Evolutionary conservation across 2,329 filamentous ascomycete genomes (phyloP), one percentile per base, ranked within the genome.

Genomic region (Exophiala lecanii-corni): DNA sequence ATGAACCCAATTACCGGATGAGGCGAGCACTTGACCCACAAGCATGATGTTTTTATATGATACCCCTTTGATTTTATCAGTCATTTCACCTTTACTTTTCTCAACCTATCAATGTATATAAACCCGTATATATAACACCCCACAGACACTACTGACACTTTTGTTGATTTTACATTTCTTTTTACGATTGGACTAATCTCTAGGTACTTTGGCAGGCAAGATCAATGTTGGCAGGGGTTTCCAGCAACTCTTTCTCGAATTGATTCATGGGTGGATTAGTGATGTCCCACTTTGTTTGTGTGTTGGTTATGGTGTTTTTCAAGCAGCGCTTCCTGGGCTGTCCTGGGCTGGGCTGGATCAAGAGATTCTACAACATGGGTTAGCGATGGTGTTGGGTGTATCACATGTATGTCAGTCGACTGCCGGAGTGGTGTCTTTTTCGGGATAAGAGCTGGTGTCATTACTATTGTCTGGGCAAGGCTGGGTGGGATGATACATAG

Each of bases 1-100:
- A 92, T 61, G 68, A 94, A 34, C 85, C 83, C n/a, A 75, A 89
- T 58, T 97, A 92, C 67, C 81, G 84, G 64, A 76, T 92, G 20
- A 78, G 63, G 44, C 67, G 70, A 54, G 60, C 65, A 21, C 61
- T 50, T 42, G 53, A 59, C 45, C 51, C 50, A 35, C 47, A 56
- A 43, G 37, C 49, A 16, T 49, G 42, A 50, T 47, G 18, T 42
- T 45, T 47, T 46, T 18, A 39, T 37, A 47, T 36, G 49, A 51
- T 51, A 51, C 49, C 49, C 49, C 36, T 37, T 39, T n/a, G 7
- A 19, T 33, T 17, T 33, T 16, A 12, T 36, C 13, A 17, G 2
- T 28, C 5, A 12, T 21, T n/a, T 25, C n/a, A 2, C 31, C 12
- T 10, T 18, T 28, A 25, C 15, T 21, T 32, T 5, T 30, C 23